Base-by-base conservation (phyloP, 371 early-diverging fungal species). In the Mortierella polycephala region DNA sequence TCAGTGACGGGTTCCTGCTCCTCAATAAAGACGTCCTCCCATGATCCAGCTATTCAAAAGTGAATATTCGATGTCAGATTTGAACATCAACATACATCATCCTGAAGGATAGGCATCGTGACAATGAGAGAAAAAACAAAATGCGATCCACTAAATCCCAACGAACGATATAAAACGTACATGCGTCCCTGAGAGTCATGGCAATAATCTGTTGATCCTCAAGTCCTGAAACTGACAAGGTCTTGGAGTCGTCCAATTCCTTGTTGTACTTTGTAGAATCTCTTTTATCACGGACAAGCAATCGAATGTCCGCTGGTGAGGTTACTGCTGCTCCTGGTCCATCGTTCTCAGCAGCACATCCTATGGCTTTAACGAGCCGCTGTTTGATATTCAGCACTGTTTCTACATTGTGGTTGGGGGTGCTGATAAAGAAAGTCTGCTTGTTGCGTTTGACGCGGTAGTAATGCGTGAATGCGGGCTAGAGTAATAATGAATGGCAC, bases 371-470 rank as follows among this genome's bases (percentile, higher is more conserved):
- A 52, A 77, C 58, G 23, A 77, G 41, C n/a, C 68, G 69, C 21
- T 79, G 69, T 42, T 79, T 79, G 41, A 79, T 63, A 7, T 52
- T 45, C 42, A 64, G 42, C 41, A 79, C 69, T 11, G 69, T 71
- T 30, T 79, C 79, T 11, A 41, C 49, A 41, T 30, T 62, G 23
- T 72, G 73, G 12, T 64, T 65, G 21, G 72, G 18, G 12, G 49
- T 68, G 57, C 68, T 79, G 60, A 79, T 69, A 55, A 79, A 79
- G 56, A 79, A 53, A n/a, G 73, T 79, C 44, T 68, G 66, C n/a
- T 60, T 72, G 23, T 79, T 49, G 44, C 79, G 79, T 60, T 79
- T 79, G 56, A 79, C 73, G 23, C 79, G 65, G 51, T 72, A 79
- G 52, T 69, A 72, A 39, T 72, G 79, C 8, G 72, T 59, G 18